Base-by-base conservation (phyloP, 2,329 filamentous ascomycete genomes). In the Calonectria honghensis region DNA sequence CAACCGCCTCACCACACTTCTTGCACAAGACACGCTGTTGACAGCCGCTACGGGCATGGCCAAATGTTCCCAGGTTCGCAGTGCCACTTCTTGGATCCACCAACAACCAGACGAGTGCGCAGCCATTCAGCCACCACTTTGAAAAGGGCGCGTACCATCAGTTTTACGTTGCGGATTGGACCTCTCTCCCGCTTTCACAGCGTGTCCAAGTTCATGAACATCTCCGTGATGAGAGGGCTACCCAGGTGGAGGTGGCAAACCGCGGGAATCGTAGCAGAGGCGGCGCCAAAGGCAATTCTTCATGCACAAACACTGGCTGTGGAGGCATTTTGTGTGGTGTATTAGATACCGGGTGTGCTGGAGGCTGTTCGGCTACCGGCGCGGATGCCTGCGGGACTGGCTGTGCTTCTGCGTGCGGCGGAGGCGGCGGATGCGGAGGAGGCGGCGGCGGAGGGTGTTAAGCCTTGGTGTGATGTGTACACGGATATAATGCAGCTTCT, bases 71-170 rank as follows among this genome's bases (percentile, higher is more conserved):
- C 16, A 18, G 18, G 31, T 24, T 27, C 52, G 52, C 31, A 57
- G 14, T 20, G 52, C 54, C 6, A 59, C 54, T 2, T n/a, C 9
- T 0, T 59, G 54, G 54, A n/a, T 61, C n/a, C 54, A 61, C 32
- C 10, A 39, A 6, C 20, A 61, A 27, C 16, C 32, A 3, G 54
- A 39, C 9, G n/a, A 39, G n/a, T 35, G 32, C 10, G 5, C 54
- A 61, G 54, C 54, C 32, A 6, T 61, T 61, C 13, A 61, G 54
- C n/a, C 54, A 61, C n/a, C n/a, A 61, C 13, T 61, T 61, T 18
- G 35, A 61, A 39, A 39, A 37, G 6, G 54, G 54, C n/a, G 32
- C 54, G 20, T 61, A 61, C 32, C 32, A 39, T 20, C 20, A 61
- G 32, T 61, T 27, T 27, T 39, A 27, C 54, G n/a, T 61, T 6